A percentile compares a stretch with the other conserved stretches of the same genome.
These are phyloP conservation scores for Pseudomassariella vexata DNA, from an alignment of 2,329 filamentous ascomycete genomes.

Conservation along the genomic window DNA sequence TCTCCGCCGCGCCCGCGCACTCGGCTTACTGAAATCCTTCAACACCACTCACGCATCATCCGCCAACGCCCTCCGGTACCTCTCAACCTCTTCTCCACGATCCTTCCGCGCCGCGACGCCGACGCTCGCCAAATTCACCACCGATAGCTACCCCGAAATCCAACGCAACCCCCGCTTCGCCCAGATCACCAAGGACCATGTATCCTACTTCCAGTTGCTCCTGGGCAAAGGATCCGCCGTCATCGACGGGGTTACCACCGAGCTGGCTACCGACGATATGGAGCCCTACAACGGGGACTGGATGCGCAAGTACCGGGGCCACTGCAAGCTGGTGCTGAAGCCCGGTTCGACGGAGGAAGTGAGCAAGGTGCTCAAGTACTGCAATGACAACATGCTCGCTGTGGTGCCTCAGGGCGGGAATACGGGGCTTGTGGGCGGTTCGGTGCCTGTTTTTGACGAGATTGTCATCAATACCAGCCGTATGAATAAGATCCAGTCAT, in stretches of 20 bases:
- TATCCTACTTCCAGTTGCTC: constrained; percentile 75
- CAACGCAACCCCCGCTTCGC: constrained; percentile 74
- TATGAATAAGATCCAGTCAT: constrained; percentile 87
- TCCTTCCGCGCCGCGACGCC: constrained; percentile 18
- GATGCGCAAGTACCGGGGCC: constrained; percentile 98
- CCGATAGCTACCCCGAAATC: constrained; percentile 78
- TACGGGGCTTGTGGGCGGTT: constrained; percentile 90
- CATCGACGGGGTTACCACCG: constrained; percentile 73
- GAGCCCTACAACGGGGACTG: constrained; percentile 94
- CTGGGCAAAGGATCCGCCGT: constrained; percentile 74
- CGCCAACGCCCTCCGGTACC: constrained; percentile 10
- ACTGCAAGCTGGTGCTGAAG: constrained; percentile 81
- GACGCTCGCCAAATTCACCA: constrained; percentile 65
- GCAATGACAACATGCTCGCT: constrained; percentile 85
- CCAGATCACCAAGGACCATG: constrained; percentile 69
- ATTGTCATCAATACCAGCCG: constrained; percentile 87
- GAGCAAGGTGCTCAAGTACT: constrained; percentile 87
- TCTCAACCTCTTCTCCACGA: constrained; percentile 20
- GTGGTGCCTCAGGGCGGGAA: constrained; percentile 97
- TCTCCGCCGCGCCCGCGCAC: constrained; percentile 16
- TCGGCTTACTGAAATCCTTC: constrained; percentile 13
- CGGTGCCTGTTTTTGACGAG: constrained; percentile 96
- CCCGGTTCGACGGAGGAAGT: constrained; percentile 81
- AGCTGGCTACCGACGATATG: constrained; percentile 68
- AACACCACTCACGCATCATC: constrained; percentile 1